Evolutionary conservation across 306 rosid species (phyloP), one percentile per base, ranked within the genome.

Genomic region (Begonia peltatifolia): DNA sequence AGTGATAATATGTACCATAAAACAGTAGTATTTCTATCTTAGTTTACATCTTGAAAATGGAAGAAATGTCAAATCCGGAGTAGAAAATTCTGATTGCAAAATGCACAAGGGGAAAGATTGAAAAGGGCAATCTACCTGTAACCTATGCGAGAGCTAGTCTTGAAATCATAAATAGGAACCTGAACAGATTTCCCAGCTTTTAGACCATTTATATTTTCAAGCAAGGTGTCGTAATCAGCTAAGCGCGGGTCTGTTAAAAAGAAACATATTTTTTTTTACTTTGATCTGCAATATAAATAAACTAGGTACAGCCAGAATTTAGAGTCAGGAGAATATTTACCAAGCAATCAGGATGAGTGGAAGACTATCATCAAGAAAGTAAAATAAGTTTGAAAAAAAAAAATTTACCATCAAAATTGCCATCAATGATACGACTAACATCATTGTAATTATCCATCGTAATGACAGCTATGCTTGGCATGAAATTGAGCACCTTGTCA

Each of bases 361-460:
- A 44, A 4, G 12, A 44, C 12, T 11, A 10, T 10, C 14, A 11
- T 44, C 48, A 44, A 44, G 13, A 44, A 44, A 44, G 6, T 30
- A 44, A 44, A 44, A 44, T 10, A 44, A 4, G 41, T 47, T 38
- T 49, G 50, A 66, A 43, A 49, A 53, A 23, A 53, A 41, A 54
- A 61, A 17, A 12, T 52, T 25, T 79, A 86, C 99, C 99, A 56
- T 90, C 99, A 56, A 76, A 90, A 69, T 90, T 90, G 63, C 96
- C 99, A 70, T 90, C 99, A 38, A 90, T 79, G 65, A 90, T 69
- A 63, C 96, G 87, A 70, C 93, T 86, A 63, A 93, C 66, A 67
- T 92, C 99, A 54, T 92, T 92, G 73, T 92, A 92, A 72, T 86
- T 81, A 77, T 92, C 99, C 94, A 92, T 86, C 68, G 88, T 51